phyloP scores from a whole-genome alignment of 306 rosid species.

The Ammopiptanthus mongolicus region DNA sequence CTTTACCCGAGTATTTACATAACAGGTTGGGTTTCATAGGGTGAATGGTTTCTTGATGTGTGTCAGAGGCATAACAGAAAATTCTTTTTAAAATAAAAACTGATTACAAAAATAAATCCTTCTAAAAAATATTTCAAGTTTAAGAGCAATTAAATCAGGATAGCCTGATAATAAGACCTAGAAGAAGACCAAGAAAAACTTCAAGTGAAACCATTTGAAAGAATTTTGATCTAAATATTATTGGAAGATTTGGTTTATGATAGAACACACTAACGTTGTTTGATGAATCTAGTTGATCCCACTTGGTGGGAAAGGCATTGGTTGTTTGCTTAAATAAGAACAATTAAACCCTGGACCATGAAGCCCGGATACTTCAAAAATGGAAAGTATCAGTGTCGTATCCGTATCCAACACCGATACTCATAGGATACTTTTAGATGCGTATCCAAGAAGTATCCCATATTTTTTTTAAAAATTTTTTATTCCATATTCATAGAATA shows the following conservation, averaged over 20 bases:
- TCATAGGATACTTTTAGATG: too few relatives aligned
- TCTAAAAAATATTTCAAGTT: background rate
- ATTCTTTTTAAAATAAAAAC: background rate
- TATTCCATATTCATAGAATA: too few relatives aligned
- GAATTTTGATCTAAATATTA: too few relatives aligned
- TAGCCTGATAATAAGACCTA: background rate
- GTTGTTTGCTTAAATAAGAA: background rate
- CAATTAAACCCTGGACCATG: background rate
- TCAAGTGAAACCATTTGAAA: background rate
- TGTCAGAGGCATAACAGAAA: background rate
- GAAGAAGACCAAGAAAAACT: background rate
- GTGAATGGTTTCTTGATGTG: background rate
- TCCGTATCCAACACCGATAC: too few relatives aligned
- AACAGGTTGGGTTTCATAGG: background rate
- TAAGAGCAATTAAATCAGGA: background rate
- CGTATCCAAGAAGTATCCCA: too few relatives aligned
- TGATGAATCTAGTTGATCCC: too few relatives aligned
- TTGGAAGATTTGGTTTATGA: background rate
- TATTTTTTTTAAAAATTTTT: too few relatives aligned
- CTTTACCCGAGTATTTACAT: background rate
- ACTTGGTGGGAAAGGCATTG: too few relatives aligned
- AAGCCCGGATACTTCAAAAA: too few relatives aligned
- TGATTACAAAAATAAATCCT: background rate
- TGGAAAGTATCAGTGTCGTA: too few relatives aligned
- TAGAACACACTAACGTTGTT: too few relatives aligned